These are phyloP conservation scores for Isabelozyma rhagii DNA, from an alignment of 805 yeast genomes.

Conservation along the genomic window DNA sequence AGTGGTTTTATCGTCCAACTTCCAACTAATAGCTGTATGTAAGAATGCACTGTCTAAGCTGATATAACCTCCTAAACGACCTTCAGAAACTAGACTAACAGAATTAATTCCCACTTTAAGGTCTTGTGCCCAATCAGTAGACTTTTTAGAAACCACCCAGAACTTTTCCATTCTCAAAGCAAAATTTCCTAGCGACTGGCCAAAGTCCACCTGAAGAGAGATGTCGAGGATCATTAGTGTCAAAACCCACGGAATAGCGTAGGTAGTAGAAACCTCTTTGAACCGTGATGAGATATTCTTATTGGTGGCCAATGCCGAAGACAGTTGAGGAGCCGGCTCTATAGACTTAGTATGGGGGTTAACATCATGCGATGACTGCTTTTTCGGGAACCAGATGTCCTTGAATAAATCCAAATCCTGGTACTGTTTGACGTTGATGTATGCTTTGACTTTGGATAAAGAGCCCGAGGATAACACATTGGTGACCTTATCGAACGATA, in stretches of 20 bases:
- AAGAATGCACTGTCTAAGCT: conserved; percentile 46
- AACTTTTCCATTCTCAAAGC: conserved; percentile 51
- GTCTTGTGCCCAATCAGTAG: conserved; percentile 67
- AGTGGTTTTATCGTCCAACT: conserved; percentile 35
- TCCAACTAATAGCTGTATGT: conserved; percentile 74
- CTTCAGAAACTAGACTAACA: conserved; percentile 55
- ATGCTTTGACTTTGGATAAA: conserved; percentile 55
- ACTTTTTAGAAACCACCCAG: conserved; percentile 70
- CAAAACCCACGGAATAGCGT: conserved; percentile 73
- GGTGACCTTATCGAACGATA: conserved; percentile 40
- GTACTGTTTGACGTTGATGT: conserved; percentile 75
- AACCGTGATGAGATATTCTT: conserved; percentile 45
- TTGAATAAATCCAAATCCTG: conserved; percentile 81
- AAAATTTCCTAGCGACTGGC: conserved; percentile 75
- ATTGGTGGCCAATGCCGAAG: conserved; percentile 15
- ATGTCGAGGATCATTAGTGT: conserved; percentile 54
- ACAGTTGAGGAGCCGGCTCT: not conserved
- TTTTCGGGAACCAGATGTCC: conserved; percentile 73
- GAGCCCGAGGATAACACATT: conserved; percentile 50
- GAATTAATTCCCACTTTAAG: conserved; percentile 58
- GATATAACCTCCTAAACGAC: conserved; percentile 78
- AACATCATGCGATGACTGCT: not conserved
- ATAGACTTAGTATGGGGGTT: not conserved
- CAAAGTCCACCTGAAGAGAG: conserved; percentile 65
- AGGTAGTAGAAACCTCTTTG: conserved; percentile 57